These are phyloP conservation scores for Trypanosoma rangeli DNA, from an alignment of 208 protist species.

Conservation along the genomic window DNA sequence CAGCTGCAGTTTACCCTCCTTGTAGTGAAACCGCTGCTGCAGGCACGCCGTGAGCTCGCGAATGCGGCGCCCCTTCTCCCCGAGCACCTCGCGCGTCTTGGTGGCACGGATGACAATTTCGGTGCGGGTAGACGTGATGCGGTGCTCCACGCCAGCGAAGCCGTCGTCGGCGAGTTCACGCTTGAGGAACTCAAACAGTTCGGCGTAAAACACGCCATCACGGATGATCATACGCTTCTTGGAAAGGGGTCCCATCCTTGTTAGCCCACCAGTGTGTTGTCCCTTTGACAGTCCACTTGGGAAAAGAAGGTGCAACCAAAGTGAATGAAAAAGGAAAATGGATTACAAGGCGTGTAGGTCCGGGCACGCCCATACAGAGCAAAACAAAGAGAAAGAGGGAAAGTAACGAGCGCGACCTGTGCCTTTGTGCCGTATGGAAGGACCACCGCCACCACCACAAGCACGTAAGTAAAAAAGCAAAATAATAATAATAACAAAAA, in stretches of 20 bases:
- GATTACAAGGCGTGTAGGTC: not conserved
- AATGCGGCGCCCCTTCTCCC: slow-evolving; percentile 97
- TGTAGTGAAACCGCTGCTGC: slow-evolving; percentile 98
- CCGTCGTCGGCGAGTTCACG: slow-evolving; percentile 98
- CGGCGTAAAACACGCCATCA: slow-evolving; percentile 99
- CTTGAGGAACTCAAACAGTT: slow-evolving; percentile 99
- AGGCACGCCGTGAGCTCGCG: slow-evolving; percentile 97
- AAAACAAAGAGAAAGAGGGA: not conserved
- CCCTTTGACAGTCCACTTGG: slow-evolving; percentile 17
- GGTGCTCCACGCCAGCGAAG: slow-evolving; percentile 97
- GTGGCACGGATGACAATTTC: slow-evolving; percentile 99
- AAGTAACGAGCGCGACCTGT: not conserved
- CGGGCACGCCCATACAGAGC: not conserved
- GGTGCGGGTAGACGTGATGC: slow-evolving; percentile 94
- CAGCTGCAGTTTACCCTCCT: slow-evolving; percentile 94
- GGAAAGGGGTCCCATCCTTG: slow-evolving; percentile 71
- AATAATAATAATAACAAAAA: slow-evolving; percentile 5
- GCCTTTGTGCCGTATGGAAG: not conserved
- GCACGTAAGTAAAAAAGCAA: not conserved
- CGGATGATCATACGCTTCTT: slow-evolving; percentile 98
- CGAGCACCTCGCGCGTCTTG: slow-evolving; percentile 96
- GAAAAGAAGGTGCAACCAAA: slow-evolving; percentile 7
- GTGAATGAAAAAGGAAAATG: slow-evolving; percentile 1
- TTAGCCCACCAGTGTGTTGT: slow-evolving; percentile 8
- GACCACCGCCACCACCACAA: not conserved